Base-by-base conservation (phyloP, 2,329 filamentous ascomycete species). In the Rugonectria rugulosa region DNA sequence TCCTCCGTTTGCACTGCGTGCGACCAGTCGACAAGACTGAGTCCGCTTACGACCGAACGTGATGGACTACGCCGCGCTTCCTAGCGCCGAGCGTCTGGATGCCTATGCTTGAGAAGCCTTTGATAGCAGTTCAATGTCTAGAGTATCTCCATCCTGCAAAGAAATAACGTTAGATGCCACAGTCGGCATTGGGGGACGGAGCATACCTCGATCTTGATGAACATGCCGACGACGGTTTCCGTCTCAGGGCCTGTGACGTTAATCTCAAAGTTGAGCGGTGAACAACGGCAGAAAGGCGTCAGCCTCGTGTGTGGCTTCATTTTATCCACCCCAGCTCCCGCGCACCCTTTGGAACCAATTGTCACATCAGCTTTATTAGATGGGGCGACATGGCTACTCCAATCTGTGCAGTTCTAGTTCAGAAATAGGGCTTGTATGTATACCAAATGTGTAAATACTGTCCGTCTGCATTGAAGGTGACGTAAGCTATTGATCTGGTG, bases 311-410 rank as follows among this genome's bases (percentile, higher is more conserved):
- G 32, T 37, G 32, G 32, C 32, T 37, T 37, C 32, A 37, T 37
- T 37, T 37, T 37, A 37, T 37, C 32, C 32, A 37, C 32, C 32
- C 32, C 32, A 37, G 8, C 32, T 37, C 32, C 32, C 32, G 32
- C 32, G 32, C 32, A 37, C 32, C 32, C 32, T 37, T 37, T 37
- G 32, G 32, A 37, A 37, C 32, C 32, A 37, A 37, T 37, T 37
- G 32, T 37, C 32, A 37, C 32, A 37, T 37, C 32, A 37, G 32
- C 32, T 37, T 37, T 37, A 37, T 37, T 37, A 37, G 32, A 37
- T 37, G 32, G 32, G 32, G 32, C 32, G 32, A 37, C 32, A 37
- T 37, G 32, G 32, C 32, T 37, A 37, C 32, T 37, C 32, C 32
- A 37, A 37, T 37, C 32, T 37, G 32, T 37, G 32, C 32, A 37